Conservation (phyloP, 441 rosid genomes). For the Dalechampia spathulata region DNA sequence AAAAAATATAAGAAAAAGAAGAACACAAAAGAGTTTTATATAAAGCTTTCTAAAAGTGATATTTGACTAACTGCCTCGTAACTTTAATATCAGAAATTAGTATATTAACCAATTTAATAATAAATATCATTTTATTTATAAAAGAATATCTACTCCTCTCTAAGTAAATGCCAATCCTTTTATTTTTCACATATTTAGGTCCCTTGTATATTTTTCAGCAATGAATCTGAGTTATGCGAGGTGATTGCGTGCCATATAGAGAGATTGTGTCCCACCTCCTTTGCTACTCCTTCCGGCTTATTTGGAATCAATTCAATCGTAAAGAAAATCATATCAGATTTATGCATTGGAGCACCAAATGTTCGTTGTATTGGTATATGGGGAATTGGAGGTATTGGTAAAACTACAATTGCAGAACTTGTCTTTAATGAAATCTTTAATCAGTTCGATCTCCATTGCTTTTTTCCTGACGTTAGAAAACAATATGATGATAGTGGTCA, state of each 20-base stretch:
- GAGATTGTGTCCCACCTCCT: neutral
- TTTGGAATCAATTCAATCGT: slow-evolving; percentile 5
- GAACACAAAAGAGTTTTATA: too few species aligned
- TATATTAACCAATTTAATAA: too few species aligned
- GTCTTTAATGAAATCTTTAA: neutral
- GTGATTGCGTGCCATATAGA: neutral
- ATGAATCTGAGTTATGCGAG: neutral
- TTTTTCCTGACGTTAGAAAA: slow-evolving; percentile 11
- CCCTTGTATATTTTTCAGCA: slow-evolving; percentile 1
- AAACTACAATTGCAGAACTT: slow-evolving; percentile 14
- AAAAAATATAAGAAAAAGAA: too few species aligned
- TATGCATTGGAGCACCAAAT: neutral
- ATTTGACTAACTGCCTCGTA: too few species aligned
- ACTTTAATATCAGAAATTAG: too few species aligned
- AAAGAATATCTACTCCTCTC: too few species aligned
- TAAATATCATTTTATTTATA: too few species aligned
- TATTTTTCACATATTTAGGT: too few species aligned
- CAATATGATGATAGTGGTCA: neutral
- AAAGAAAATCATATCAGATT: neutral
- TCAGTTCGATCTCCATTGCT: slow-evolving; percentile 3
- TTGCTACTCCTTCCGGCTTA: neutral
- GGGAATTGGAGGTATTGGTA: slow-evolving; percentile 17
- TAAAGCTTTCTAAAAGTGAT: too few species aligned
- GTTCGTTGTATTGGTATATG: slow-evolving; percentile 8
- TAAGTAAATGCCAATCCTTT: too few species aligned